Evolutionary conservation across 2,329 filamentous ascomycete species (phyloP).

Genomic region (Ceratocystis destructans): DNA sequence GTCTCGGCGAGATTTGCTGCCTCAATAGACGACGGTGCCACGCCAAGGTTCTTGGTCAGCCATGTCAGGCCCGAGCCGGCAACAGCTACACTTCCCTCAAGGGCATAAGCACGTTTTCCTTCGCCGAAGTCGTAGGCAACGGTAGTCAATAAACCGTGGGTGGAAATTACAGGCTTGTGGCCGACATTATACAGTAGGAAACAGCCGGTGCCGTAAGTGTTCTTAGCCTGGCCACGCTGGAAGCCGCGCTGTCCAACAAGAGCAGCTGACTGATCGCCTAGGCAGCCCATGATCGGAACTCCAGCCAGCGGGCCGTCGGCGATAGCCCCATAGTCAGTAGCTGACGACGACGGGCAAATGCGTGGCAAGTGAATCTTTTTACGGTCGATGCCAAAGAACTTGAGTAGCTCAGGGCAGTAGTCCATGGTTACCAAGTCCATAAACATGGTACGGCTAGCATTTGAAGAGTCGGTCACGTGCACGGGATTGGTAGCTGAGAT

Average conservation of each 20-base stretch:
- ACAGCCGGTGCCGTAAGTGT: conserved; percentile 82
- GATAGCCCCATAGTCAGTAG: conserved; percentile 57
- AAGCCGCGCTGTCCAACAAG: conserved; percentile 79
- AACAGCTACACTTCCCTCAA: conserved; percentile 74
- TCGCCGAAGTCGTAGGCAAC: conserved; percentile 70
- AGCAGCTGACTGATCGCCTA: conserved; percentile 77
- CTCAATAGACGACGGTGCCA: conserved; percentile 38
- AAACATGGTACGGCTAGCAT: conserved; percentile 87
- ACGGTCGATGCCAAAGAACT: conserved; percentile 61
- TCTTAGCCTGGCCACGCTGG: conserved; percentile 69
- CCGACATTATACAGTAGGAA: conserved; percentile 86
- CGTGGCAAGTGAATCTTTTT: conserved; percentile 63
- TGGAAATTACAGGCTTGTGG: conserved; percentile 70
- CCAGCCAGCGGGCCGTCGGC: conserved; percentile 52
- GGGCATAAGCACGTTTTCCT: conserved; percentile 51
- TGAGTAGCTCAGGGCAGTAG: conserved; percentile 63
- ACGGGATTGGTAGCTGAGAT: conserved; percentile 41
- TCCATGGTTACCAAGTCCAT: conserved; percentile 72
- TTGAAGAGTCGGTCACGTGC: conserved; percentile 74
- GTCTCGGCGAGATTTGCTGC: conserved; percentile 39
- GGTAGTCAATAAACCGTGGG: conserved; percentile 69
- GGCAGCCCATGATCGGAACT: conserved; percentile 63
- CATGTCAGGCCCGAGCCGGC: conserved; percentile 72
- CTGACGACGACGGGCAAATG: conserved; percentile 69
- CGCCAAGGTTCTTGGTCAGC: conserved; percentile 48